Evolutionary conservation across 2,329 filamentous ascomycete genomes (phyloP), one percentile per base, ranked within the genome.

Genomic region (Podosphaera fusca): DNA sequence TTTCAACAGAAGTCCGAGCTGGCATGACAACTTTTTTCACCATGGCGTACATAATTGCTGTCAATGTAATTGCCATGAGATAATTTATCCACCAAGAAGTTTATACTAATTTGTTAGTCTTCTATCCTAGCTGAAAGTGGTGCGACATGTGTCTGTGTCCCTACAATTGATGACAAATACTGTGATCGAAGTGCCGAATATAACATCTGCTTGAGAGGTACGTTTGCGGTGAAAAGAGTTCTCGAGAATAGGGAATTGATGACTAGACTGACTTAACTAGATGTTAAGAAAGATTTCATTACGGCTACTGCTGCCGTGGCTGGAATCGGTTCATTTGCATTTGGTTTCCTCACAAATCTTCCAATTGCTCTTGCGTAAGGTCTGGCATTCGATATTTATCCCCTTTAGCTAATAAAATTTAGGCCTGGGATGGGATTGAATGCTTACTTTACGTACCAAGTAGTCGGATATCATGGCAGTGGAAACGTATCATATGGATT

Each of bases 251-350:
- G 35, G 35, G 35, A 6, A 38, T 6, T 3, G 12, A 55, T 55
- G 36, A 45, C 40, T 2, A 29, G 9, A 42, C 58, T 62, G n/a
- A 63, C 33, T 49, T 45, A 4, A 38, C 7, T 38, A 74, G 80
- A 74, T 50, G 69, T 94, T 60, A 82, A 85, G 61, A 78, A 83
- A 36, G 87, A 94, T 67, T 72, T 92, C 21, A 81, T 92, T 58
- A 94, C 87, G 1, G 84, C 85, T 2, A 94, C 87, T 0, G 84
- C 86, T n/a, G 85, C 85, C 8, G 78, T 92, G 55, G 74, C 85
- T 4, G 86, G 85, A 5, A 72, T 92, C 58, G 77, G 84, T 0
- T 84, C 82, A 31, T 81, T 94, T 63, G 73, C 77, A 59, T 90
- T 94, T 71, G 87, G 87, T 2, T 75, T 90, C 29, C 74, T 89